These are phyloP conservation scores for Myriosclerotinia curreyana DNA, from an alignment of 2,329 filamentous ascomycete genomes.

Conservation along the genomic window DNA sequence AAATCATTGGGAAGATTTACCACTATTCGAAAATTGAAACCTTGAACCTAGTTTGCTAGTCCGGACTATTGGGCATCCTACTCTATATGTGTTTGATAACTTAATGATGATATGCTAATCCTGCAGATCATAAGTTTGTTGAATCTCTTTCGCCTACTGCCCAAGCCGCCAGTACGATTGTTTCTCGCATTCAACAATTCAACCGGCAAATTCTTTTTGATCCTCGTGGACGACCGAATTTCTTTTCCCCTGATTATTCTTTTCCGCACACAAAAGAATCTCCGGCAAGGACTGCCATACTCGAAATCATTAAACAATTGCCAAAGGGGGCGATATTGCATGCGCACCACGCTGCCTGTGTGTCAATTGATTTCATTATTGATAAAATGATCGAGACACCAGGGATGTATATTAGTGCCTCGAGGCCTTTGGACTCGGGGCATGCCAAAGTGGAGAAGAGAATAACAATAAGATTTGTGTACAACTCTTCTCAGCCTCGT, in stretches of 20 bases:
- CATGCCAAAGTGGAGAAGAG: constrained; percentile 26
- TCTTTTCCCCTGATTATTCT: constrained; percentile 80
- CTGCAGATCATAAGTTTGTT: constrained; percentile 62
- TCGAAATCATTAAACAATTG: constrained; percentile 77
- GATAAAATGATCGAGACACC: constrained; percentile 66
- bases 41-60: no score
- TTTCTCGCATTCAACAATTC: constrained; percentile 70
- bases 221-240: constrained; percentile 45
- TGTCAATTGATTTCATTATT: constrained; percentile 76
- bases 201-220: constrained; percentile 63
- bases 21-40: no score
- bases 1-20: no score
- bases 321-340: constrained; percentile 86
- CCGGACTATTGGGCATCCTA: no score
- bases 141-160: constrained; percentile 73
- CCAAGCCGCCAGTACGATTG: constrained; percentile 69
- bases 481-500: neutral
- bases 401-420: constrained; percentile 65
- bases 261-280: constrained; percentile 76
- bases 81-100: neutral
- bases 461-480: neutral
- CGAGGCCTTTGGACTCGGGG: constrained; percentile 49
- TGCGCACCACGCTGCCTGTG: constrained; percentile 83
- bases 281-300: constrained; percentile 78
- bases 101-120: neutral